These are phyloP conservation scores for Didymella keratinophila DNA, from an alignment of 2,329 filamentous ascomycete species.

Conservation along the genomic window DNA sequence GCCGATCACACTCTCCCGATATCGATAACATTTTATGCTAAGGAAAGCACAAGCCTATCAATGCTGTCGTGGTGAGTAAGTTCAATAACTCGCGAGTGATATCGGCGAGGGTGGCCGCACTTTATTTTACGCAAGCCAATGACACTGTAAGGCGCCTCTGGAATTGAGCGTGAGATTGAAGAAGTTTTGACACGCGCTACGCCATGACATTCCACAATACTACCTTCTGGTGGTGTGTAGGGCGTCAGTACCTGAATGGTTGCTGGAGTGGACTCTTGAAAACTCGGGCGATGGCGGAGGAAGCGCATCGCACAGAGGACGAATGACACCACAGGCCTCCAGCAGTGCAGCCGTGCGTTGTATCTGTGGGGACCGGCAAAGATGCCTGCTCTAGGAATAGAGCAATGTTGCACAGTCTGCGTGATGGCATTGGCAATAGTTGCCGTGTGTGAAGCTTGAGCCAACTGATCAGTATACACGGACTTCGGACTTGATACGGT, in stretches of 20 bases:
- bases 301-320: conserved; percentile 12
- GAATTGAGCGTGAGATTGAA: conserved; percentile 5
- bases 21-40: conserved; percentile 16
- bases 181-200: conserved; percentile 13
- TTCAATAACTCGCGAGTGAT: conserved; percentile 15
- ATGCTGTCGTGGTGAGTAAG: conserved; percentile 2
- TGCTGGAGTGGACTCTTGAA: conserved; percentile 6
- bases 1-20: conserved; percentile 21
- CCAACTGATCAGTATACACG: conserved; percentile 9
- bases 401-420: conserved; percentile 21
- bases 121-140: conserved; percentile 12
- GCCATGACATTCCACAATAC: conserved; percentile 5
- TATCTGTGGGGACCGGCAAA: conserved; percentile 20
- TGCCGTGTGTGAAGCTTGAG: conserved; percentile 9
- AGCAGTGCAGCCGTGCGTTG: conserved; percentile 16
- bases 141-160: conserved; percentile 5
- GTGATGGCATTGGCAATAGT: conserved; percentile 15
- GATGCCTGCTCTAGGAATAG: conserved; percentile 20
- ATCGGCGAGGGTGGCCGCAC: conserved; percentile 12
- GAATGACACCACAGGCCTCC: conserved; percentile 17
- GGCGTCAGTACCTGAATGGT: conserved; percentile 13
- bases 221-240: conserved; percentile 12
- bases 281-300: conserved; percentile 12
- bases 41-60: conserved; percentile 14
- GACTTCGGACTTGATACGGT: conserved; percentile 16